A percentile compares a stretch with the other conserved stretches of the same genome.
These are phyloP conservation scores for Colletotrichum incanum DNA, from an alignment of 2,329 filamentous ascomycete genomes.

Conservation along the genomic window DNA sequence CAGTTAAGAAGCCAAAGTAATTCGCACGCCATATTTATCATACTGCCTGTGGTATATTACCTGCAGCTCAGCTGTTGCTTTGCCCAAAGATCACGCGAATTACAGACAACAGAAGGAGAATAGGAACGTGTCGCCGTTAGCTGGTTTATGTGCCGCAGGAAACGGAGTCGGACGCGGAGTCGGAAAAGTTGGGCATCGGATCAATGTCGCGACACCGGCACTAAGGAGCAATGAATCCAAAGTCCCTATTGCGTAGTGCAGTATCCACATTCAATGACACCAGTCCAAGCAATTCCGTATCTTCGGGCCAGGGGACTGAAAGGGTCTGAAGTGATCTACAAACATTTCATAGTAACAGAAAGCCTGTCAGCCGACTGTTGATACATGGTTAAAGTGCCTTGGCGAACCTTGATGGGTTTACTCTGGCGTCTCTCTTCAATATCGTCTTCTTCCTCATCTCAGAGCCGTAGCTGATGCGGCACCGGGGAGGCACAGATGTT, in stretches of 20 bases:
- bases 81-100: not conserved
- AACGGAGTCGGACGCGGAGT: constrained; percentile 11
- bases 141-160: not conserved
- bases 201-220: not conserved
- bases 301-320: not conserved
- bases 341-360: not conserved
- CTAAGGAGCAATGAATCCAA: not conserved
- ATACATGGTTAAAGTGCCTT: not conserved
- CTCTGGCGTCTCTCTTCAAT: not conserved
- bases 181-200: not conserved
- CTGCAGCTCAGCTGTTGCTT: not conserved
- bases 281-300: not conserved
- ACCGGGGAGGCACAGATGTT: not conserved
- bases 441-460: not conserved
- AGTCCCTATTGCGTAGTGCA: not conserved
- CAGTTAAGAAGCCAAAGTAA: not conserved
- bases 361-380: not conserved
- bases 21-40: not conserved
- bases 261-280: not conserved
- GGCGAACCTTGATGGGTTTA: not conserved
- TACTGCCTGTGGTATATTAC: not conserved
- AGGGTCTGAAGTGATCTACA: not conserved
- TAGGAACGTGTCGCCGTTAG: not conserved
- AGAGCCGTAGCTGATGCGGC: constrained; percentile 9
- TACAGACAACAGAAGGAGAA: not conserved